Percentiles rank a stretch among this genome's conserved stretches.
Evolutionary conservation across 164 flowering plant species (phyloP).

Genomic region (Cinnamomum micranthum): DNA sequence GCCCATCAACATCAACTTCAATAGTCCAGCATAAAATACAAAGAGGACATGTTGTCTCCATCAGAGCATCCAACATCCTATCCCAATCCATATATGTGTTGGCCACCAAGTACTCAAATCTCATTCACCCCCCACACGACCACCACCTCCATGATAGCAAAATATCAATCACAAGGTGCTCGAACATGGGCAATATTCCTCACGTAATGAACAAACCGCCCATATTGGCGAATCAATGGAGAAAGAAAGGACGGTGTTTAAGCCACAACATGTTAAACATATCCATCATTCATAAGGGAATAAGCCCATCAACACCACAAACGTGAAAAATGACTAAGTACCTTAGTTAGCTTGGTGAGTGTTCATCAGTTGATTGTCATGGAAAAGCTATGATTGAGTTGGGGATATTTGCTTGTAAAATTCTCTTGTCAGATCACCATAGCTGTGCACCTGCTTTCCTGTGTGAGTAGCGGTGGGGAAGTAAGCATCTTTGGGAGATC

Average conservation of each 20-base stretch:
- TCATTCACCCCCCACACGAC: constrained; percentile 6
- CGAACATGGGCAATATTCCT: constrained; percentile 40
- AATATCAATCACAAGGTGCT: constrained; percentile 9
- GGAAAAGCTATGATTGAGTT: background rate
- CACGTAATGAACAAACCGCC: constrained; percentile 29
- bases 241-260: constrained; percentile 3
- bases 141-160: constrained; percentile 4
- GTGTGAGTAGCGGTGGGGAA: constrained; percentile 19
- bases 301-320: constrained; percentile 16
- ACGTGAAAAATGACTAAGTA: background rate
- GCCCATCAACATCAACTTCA: constrained; percentile 25
- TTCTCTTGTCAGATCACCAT: constrained; percentile 26
- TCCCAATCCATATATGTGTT: constrained; percentile 35
- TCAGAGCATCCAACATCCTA: constrained; percentile 38
- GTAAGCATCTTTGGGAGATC: constrained; percentile 15
- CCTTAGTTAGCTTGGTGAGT: background rate
- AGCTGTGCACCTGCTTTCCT: constrained; percentile 27
- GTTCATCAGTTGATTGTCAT: background rate
- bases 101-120: constrained; percentile 40
- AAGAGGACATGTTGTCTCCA: constrained; percentile 27
- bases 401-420: constrained; percentile 8
- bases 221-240: constrained; percentile 13
- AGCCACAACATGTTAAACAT: background rate
- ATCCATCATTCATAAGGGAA: constrained; percentile 25
- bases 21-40: constrained; percentile 8